These are phyloP conservation scores for Psophocarpus tetragonolobus DNA, from an alignment of 306 rosid genomes.

Conservation along the genomic window DNA sequence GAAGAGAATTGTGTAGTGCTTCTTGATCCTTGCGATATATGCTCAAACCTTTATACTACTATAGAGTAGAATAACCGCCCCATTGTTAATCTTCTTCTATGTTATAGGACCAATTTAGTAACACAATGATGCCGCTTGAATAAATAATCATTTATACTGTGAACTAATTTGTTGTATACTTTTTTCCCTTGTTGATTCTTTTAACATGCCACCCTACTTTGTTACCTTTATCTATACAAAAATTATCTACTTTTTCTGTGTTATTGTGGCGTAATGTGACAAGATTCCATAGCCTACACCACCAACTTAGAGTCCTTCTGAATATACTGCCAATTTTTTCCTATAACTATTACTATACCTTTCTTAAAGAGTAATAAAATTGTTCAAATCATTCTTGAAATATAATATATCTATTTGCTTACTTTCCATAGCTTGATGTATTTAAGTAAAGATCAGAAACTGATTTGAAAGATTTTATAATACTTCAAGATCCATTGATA, in stretches of 20 bases:
- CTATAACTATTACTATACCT: neutral
- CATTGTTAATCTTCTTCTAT: neutral
- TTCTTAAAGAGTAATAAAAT: too few species aligned
- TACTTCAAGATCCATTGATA: too few species aligned
- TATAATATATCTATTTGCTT: too few species aligned
- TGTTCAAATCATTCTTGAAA: too few species aligned
- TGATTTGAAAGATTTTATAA: too few species aligned
- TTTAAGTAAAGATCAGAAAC: too few species aligned
- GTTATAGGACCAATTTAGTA: neutral
- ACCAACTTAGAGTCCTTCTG: neutral
- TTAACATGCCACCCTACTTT: neutral
- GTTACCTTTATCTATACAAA: neutral
- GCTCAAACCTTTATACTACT: neutral
- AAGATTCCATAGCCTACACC: neutral
- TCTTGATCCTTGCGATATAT: conserved; percentile 34
- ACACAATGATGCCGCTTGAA: neutral
- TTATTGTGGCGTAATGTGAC: neutral
- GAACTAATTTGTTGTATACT: neutral
- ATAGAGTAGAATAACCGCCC: neutral
- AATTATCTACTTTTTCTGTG: neutral
- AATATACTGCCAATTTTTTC: neutral
- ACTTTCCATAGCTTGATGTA: too few species aligned
- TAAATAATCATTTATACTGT: neutral
- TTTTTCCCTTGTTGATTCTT: neutral
- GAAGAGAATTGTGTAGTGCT: conserved; percentile 15